These are phyloP conservation scores for Bryoerythrophyllum caledonicum DNA, from an alignment of 225 moss, liverwort and hornwort species.

Conservation along the genomic window DNA sequence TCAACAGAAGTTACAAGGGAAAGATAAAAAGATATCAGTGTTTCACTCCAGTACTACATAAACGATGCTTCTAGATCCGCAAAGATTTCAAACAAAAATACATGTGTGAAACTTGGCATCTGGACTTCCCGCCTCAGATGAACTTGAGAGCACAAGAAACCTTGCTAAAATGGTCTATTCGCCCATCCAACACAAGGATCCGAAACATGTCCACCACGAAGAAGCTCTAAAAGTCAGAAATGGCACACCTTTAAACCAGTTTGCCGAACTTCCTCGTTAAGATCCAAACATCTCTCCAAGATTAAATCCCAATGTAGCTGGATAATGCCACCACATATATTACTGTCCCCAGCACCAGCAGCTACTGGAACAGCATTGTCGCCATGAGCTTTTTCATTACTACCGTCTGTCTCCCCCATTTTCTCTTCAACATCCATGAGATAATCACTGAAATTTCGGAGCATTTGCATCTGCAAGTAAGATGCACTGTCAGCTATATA, in stretches of 20 bases:
- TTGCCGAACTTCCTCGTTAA: slow-evolving; percentile 75
- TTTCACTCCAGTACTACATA: not conserved
- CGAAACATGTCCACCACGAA: slow-evolving; percentile 8
- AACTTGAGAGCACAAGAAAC: slow-evolving; percentile 12
- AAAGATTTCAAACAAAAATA: not conserved
- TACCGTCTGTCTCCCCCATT: slow-evolving; percentile 64
- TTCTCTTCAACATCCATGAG: slow-evolving; percentile 86
- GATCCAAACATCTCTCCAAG: slow-evolving; percentile 87
- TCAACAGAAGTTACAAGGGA: not conserved
- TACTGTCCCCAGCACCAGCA: slow-evolving; percentile 98
- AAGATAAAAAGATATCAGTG: not conserved
- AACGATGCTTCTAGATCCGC: not conserved
- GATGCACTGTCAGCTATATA: slow-evolving; percentile 3
- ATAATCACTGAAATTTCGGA: slow-evolving; percentile 93
- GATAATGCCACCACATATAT: slow-evolving; percentile 95
- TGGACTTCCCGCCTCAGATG: not conserved
- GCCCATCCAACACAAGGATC: slow-evolving; percentile 4
- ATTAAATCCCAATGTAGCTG: slow-evolving; percentile 98
- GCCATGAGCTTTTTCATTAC: slow-evolving; percentile 42
- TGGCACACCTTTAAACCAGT: slow-evolving; percentile 71
- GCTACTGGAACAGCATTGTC: slow-evolving; percentile 85
- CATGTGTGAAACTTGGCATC: not conserved
- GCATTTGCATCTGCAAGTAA: slow-evolving; percentile 70
- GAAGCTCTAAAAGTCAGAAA: slow-evolving; percentile 15
- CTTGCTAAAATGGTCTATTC: not conserved